These are phyloP conservation scores for Parastagonospora avenae DNA, from an alignment of 2,329 filamentous ascomycete genomes.

Conservation along the genomic window DNA sequence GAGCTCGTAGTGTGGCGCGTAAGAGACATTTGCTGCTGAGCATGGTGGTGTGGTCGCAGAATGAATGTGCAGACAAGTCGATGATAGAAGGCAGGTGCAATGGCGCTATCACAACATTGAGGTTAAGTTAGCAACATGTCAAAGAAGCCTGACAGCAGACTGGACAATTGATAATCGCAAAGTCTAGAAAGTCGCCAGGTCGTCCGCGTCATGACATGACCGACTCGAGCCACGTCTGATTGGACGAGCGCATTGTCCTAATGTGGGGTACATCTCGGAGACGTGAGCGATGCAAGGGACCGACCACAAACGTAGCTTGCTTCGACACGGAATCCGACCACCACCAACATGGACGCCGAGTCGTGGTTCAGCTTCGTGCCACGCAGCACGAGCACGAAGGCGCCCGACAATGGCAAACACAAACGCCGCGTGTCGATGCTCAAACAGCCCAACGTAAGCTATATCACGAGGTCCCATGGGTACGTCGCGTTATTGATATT, in stretches of 20 bases:
- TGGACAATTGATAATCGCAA: neutral
- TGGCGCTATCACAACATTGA: slow-evolving; percentile 14
- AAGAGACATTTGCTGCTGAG: slow-evolving; percentile 37
- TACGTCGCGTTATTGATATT: slow-evolving; percentile 48
- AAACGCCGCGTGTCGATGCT: slow-evolving; percentile 72
- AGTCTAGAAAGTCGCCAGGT: neutral
- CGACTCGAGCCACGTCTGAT: neutral
- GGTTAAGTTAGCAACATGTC: slow-evolving; percentile 21
- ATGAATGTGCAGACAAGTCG: neutral
- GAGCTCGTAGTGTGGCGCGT: slow-evolving; percentile 33
- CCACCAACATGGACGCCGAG: slow-evolving; percentile 71
- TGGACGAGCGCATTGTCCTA: neutral
- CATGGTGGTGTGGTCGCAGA: slow-evolving; percentile 28
- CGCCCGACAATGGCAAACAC: slow-evolving; percentile 53
- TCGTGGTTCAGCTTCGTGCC: slow-evolving; percentile 81
- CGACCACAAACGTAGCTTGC: neutral
- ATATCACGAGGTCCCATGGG: slow-evolving; percentile 35
- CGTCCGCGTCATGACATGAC: slow-evolving; percentile 24
- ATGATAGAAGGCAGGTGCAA: slow-evolving; percentile 2
- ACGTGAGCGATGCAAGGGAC: neutral
- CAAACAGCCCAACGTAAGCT: slow-evolving; percentile 56
- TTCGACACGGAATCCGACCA: neutral
- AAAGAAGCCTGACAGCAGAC: neutral
- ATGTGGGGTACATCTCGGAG: neutral
- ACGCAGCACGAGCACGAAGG: slow-evolving; percentile 60